phyloP scores from a whole-genome alignment of 208 protist species.

The Trypanosoma mega region DNA sequence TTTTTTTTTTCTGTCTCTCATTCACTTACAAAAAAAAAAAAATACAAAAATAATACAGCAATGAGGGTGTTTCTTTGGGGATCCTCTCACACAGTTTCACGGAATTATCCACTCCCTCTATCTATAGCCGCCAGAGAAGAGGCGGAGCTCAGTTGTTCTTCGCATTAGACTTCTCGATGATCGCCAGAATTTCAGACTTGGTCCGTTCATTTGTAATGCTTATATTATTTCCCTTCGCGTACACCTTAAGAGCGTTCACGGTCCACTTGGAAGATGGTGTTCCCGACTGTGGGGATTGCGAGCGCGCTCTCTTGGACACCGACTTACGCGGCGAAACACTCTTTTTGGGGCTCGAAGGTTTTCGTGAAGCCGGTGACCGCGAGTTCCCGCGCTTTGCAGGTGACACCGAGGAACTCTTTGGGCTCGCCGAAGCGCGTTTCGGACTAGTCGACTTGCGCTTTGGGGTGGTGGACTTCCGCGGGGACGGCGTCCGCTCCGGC shows the following conservation, averaged over 20 bases:
- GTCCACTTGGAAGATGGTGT: slow-evolving; percentile 57
- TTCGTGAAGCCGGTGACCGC: slow-evolving; percentile 6
- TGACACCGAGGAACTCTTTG: slow-evolving; percentile 3
- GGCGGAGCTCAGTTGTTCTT: background rate
- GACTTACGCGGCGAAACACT: slow-evolving; percentile 2
- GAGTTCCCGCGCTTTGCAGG: background rate
- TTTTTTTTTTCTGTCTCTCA: background rate
- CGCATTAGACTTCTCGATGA: slow-evolving; percentile 31
- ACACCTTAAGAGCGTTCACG: slow-evolving; percentile 57
- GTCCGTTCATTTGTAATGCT: slow-evolving; percentile 34
- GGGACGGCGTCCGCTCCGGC: background rate
- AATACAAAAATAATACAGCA: background rate
- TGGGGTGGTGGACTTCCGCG: slow-evolving; percentile 22
- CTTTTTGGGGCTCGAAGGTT: slow-evolving; percentile 14
- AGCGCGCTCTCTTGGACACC: slow-evolving; percentile 15
- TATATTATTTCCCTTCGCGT: slow-evolving; percentile 61
- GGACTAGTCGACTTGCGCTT: slow-evolving; percentile 13
- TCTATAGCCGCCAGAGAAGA: background rate
- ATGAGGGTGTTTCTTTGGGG: too few relatives aligned
- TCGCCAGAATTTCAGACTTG: slow-evolving; percentile 67
- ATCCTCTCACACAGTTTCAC: too few relatives aligned
- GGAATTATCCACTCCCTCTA: slow-evolving; percentile 1
- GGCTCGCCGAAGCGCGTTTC: slow-evolving; percentile 14
- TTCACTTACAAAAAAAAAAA: slow-evolving; percentile 2
- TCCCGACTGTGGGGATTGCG: slow-evolving; percentile 18